Conservation (phyloP, 495 filamentous ascomycete species). For the Lichenothelia convexa region DNA sequence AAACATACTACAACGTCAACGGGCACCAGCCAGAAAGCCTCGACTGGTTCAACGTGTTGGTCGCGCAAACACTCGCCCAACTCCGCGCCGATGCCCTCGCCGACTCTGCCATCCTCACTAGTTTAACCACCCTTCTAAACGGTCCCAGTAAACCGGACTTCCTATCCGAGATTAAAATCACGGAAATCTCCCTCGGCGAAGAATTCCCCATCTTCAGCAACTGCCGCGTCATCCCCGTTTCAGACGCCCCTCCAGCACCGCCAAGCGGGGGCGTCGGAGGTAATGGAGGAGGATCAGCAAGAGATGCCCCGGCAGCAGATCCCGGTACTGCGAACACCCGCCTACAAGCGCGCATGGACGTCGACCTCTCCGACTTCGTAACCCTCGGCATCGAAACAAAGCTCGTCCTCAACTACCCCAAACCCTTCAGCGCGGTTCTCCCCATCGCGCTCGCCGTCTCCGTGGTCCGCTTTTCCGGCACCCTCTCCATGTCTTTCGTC, state of each 20-base stretch:
- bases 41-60: conserved; percentile 97
- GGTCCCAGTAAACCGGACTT: conserved; percentile 73
- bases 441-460: conserved; percentile 82
- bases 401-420: conserved; percentile 82
- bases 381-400: conserved; percentile 90
- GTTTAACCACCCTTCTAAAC: conserved; percentile 76
- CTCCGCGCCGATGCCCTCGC: conserved; percentile 76
- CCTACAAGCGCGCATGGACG: conserved; percentile 90
- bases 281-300: conserved; percentile 28
- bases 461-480: conserved; percentile 86
- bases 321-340: conserved; percentile 41
- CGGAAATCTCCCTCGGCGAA: conserved; percentile 81
- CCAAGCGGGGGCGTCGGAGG: not conserved
- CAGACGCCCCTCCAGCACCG: no score
- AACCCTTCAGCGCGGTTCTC: conserved; percentile 70
- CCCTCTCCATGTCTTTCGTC: conserved; percentile 78
- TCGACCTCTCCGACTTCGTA: conserved; percentile 87
- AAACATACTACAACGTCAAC: conserved; percentile 95
- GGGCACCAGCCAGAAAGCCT: conserved; percentile 96
- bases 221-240: conserved; percentile 75
- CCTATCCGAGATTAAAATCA: conserved; percentile 80
- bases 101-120: conserved; percentile 85
- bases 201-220: conserved; percentile 99
- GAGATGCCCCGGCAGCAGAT: no score
- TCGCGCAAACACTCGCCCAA: conserved; percentile 93